These are phyloP conservation scores for Ustilago shanxiensis DNA, from an alignment of 1,284 basidiomycete genomes.

Conservation along the genomic window DNA sequence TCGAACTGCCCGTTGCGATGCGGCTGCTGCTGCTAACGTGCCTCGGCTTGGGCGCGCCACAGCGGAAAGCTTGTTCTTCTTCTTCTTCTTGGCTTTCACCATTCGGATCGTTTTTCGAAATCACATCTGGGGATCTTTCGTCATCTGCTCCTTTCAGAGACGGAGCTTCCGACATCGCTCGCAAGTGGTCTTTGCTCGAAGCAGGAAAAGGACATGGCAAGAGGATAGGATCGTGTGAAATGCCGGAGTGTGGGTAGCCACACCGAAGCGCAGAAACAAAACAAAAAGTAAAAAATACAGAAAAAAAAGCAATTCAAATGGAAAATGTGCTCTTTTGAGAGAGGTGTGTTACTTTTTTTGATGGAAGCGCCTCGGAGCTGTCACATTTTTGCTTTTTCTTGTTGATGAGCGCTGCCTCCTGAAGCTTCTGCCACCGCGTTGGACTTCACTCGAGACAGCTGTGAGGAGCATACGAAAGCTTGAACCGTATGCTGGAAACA, in stretches of 20 bases:
- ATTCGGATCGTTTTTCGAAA: conserved; percentile 6
- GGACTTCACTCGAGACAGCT: too few relatives aligned
- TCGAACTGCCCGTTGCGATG: conserved; percentile 2
- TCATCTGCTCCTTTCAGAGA: too few relatives aligned
- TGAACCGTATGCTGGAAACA: not conserved
- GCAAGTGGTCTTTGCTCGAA: too few relatives aligned
- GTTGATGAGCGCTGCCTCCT: not conserved
- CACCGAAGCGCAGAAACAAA: conserved; percentile 10
- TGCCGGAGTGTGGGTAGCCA: not conserved
- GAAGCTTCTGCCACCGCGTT: too few relatives aligned
- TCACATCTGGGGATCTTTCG: not conserved
- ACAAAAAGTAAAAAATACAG: not conserved
- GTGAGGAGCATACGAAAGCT: too few relatives aligned
- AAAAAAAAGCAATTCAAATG: too few relatives aligned
- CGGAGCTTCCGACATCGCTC: too few relatives aligned
- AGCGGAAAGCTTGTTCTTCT: not conserved
- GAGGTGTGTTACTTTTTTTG: conserved; percentile 1
- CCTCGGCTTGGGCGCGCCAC: conserved; percentile 34
- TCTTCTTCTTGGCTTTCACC: too few relatives aligned
- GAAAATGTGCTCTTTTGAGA: conserved; percentile 4
- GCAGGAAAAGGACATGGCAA: too few relatives aligned
- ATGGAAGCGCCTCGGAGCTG: conserved; percentile 18
- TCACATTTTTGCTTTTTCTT: conserved; percentile 6
- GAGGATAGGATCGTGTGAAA: not conserved
- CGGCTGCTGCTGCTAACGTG: conserved; percentile 22